Evolutionary conservation across 2,329 filamentous ascomycete genomes (phyloP), one percentile per base, ranked within the genome.

Genomic region (Aspergillus alliaceus): DNA sequence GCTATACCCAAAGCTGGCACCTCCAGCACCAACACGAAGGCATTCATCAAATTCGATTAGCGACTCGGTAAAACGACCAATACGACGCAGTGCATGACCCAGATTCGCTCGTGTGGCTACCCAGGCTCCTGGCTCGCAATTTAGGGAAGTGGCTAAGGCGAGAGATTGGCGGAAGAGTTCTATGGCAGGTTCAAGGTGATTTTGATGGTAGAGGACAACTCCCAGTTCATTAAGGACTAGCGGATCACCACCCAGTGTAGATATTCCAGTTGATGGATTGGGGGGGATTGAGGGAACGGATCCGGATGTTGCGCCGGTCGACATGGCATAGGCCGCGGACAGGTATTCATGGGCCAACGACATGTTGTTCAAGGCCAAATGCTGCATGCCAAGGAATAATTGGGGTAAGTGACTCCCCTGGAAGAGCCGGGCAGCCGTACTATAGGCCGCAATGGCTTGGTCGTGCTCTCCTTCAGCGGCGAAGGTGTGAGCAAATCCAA

Each of bases 401-500:
- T 96, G 93, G 0, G 95, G 95, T 1, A 99, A 82, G 72, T 99
- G 96, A 0, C 93, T 98, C 37, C 95, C 95, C 80, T 97, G 96
- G 75, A 99, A 99, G 0, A 99, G 79, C 37, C 95, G 85, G 2
- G 93, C 93, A 0, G 95, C 95, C 1, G 95, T 99, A 29, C 91
- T 96, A 77, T 99, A 99, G 0, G 96, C 95, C 8, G 93, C 96
- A 61, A 99, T 97, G 48, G 95, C 95, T 77, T 99, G 95, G 72
- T 99, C 95, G 73, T 98, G 93, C 75, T 99, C 95, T 52, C 95
- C 95, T 73, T 99, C 95, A 11, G 92, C 93, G 1, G 95, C 95
- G 72, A 99, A 99, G 0, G 95, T 99, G 73, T 99, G 96, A 1
- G 95, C 95, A 70, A 99, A 99, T 1, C 96, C 95, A 63, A 99